A percentile compares a stretch with the other conserved stretches of the same genome.
Conservation (phyloP, 371 early-diverging fungal species). For the Mucor irregularis region DNA sequence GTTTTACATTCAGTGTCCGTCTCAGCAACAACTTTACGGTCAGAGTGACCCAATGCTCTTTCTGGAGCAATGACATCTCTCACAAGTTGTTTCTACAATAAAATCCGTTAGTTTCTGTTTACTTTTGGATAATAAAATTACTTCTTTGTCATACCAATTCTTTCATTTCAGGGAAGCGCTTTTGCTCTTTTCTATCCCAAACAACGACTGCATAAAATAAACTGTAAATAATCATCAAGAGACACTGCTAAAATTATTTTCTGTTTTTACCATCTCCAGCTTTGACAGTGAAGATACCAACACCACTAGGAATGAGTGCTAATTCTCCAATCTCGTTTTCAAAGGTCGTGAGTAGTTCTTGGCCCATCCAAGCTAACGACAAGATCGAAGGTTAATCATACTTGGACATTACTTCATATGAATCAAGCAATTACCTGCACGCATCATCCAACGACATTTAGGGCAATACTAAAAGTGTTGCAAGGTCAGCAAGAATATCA, state of each 20-base stretch:
- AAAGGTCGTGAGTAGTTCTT: conserved; percentile 71
- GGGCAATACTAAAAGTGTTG: conserved; percentile 40
- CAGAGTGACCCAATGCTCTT: conserved; percentile 68
- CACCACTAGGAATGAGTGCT: conserved; percentile 63
- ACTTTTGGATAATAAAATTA: not conserved
- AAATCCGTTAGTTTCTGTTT: too few species aligned
- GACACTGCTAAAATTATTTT: not conserved
- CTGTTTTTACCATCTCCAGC: conserved; percentile 54
- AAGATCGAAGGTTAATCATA: too few species aligned
- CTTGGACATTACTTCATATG: too few species aligned
- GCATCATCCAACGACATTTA: conserved; percentile 49
- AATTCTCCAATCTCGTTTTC: conserved; percentile 63
- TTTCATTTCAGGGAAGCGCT: conserved; percentile 74
- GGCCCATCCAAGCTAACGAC: conserved; percentile 66
- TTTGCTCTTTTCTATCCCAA: conserved; percentile 68
- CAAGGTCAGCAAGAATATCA: too few species aligned
- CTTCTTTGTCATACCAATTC: conserved; percentile 46
- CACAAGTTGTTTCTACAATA: conserved; percentile 71
- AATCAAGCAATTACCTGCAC: conserved; percentile 51
- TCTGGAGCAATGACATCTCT: conserved; percentile 66
- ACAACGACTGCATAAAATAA: conserved; percentile 38
- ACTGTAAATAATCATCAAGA: not conserved
- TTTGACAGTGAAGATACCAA: conserved; percentile 62
- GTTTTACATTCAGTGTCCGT: conserved; percentile 11
- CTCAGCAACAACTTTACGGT: conserved; percentile 20